These are phyloP conservation scores for Talaromyces sp. DNA, from an alignment of 2,329 filamentous ascomycete genomes.

Conservation along the genomic window DNA sequence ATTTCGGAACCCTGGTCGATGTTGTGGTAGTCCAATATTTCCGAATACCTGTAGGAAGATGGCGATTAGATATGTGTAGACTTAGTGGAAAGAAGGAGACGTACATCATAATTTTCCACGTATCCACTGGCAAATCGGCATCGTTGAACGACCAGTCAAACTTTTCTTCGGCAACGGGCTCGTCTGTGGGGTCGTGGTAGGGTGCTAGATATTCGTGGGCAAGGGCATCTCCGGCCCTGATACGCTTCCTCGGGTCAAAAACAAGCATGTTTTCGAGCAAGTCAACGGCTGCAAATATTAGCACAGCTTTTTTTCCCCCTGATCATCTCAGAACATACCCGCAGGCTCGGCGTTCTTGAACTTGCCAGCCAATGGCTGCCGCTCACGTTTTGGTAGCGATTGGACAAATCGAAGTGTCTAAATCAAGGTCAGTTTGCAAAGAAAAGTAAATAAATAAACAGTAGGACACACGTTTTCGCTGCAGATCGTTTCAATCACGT, in stretches of 20 bases:
- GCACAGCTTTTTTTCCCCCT: not conserved
- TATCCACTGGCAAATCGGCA: slow-evolving; percentile 91
- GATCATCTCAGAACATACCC: slow-evolving; percentile 49
- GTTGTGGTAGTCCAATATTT: slow-evolving; percentile 98
- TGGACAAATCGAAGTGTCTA: slow-evolving; percentile 96
- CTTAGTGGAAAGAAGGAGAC: slow-evolving; percentile 24
- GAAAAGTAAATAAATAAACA: not conserved
- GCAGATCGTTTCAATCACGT: slow-evolving; percentile 97
- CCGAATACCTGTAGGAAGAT: slow-evolving; percentile 70
- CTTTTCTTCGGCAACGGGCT: slow-evolving; percentile 92
- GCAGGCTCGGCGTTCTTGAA: slow-evolving; percentile 91
- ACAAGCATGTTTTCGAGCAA: slow-evolving; percentile 95
- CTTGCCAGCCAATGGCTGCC: slow-evolving; percentile 78
- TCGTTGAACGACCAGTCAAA: slow-evolving; percentile 99
- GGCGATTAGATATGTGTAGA: slow-evolving; percentile 7
- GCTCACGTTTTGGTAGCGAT: slow-evolving; percentile 89
- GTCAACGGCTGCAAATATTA: slow-evolving; percentile 64
- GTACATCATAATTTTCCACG: slow-evolving; percentile 99
- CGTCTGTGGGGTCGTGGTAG: slow-evolving; percentile 95
- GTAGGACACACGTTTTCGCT: slow-evolving; percentile 76
- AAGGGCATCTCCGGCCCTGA: slow-evolving; percentile 79
- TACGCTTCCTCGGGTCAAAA: slow-evolving; percentile 94
- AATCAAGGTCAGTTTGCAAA: not conserved
- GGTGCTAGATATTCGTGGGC: slow-evolving; percentile 90
- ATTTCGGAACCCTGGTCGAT: slow-evolving; percentile 53